Conservation (phyloP, 2,329 filamentous ascomycete species). For the Aspergillus ochraceoroseus region DNA sequence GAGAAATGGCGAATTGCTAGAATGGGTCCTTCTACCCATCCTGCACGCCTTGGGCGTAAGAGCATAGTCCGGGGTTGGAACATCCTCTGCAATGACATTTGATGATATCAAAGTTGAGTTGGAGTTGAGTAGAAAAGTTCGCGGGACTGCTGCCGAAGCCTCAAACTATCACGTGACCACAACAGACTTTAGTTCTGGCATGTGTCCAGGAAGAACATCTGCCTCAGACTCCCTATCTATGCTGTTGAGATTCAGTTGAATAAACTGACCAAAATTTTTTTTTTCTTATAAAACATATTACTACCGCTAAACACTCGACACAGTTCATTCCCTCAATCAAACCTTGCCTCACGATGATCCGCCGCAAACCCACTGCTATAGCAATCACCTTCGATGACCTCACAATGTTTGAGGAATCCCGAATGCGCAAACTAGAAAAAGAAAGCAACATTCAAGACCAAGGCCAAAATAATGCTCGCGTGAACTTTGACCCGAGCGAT, state of each 20-base stretch:
- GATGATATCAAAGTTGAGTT: background rate
- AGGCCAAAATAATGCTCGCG: constrained; percentile 22
- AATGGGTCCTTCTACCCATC: constrained; percentile 15
- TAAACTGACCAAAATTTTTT: too few relatives aligned
- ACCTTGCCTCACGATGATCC: constrained; percentile 41
- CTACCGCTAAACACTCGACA: background rate
- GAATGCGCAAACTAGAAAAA: constrained; percentile 29
- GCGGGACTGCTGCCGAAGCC: too few relatives aligned
- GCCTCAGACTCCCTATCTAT: too few relatives aligned
- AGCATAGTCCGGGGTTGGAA: constrained; percentile 22
- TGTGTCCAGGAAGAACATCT: too few relatives aligned
- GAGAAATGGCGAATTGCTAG: constrained; percentile 29
- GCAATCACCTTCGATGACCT: constrained; percentile 48
- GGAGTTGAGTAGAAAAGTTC: background rate
- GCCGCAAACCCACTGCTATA: constrained; percentile 50
- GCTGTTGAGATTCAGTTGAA: too few relatives aligned
- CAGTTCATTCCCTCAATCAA: background rate
- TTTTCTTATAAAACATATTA: too few relatives aligned
- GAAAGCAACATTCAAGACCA: constrained; percentile 26
- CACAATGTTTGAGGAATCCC: constrained; percentile 44
- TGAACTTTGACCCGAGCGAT: constrained; percentile 45
- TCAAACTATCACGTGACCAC: constrained; percentile 14
- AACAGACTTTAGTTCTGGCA: too few relatives aligned
- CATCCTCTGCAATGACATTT: constrained; percentile 22
- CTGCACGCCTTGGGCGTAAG: constrained; percentile 11